A percentile compares a stretch with the other conserved stretches of the same genome.
These are phyloP conservation scores for Didymella segeticola DNA, from an alignment of 2,329 filamentous ascomycete species.

Conservation along the genomic window DNA sequence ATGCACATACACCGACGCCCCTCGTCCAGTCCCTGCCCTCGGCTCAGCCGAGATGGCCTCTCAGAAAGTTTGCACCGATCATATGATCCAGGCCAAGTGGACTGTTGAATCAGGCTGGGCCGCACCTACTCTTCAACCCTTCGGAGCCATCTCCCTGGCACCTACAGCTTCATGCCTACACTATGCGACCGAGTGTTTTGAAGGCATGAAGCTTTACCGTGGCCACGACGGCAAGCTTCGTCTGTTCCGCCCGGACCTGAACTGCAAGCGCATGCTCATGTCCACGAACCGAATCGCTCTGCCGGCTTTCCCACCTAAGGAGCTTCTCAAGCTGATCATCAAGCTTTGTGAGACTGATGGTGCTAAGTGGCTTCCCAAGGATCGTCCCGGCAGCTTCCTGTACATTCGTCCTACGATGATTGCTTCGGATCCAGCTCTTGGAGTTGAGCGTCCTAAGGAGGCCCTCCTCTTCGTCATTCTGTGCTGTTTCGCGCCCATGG, in stretches of 20 bases:
- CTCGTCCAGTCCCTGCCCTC: constrained; percentile 51
- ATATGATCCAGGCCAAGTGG: constrained; percentile 84
- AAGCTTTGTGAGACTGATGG: constrained; percentile 76
- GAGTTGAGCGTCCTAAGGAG: constrained; percentile 78
- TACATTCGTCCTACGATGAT: constrained; percentile 91
- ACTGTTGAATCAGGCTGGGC: constrained; percentile 71
- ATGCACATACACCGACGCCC: constrained; percentile 50
- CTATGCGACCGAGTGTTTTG: constrained; percentile 92
- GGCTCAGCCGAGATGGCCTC: constrained; percentile 50
- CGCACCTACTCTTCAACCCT: constrained; percentile 75
- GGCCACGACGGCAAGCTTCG: constrained; percentile 74
- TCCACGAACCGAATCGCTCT: constrained; percentile 71
- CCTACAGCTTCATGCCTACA: constrained; percentile 83
- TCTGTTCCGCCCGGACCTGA: constrained; percentile 78
- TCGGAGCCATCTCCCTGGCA: constrained; percentile 77
- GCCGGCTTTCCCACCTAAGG: constrained; percentile 72
- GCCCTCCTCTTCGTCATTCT: constrained; percentile 88
- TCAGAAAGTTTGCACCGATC: constrained; percentile 71
- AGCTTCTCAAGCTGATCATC: constrained; percentile 76
- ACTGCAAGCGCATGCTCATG: constrained; percentile 68
- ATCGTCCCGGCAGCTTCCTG: constrained; percentile 72
- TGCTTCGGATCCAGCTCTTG: constrained; percentile 79
- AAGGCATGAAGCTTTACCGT: constrained; percentile 79
- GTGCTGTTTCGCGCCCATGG: constrained; percentile 56
- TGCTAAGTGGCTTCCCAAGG: constrained; percentile 77